Evolutionary conservation across 2,329 filamentous ascomycete species (phyloP), one percentile per base, ranked within the genome.

Genomic region (Cercospora sp.): DNA sequence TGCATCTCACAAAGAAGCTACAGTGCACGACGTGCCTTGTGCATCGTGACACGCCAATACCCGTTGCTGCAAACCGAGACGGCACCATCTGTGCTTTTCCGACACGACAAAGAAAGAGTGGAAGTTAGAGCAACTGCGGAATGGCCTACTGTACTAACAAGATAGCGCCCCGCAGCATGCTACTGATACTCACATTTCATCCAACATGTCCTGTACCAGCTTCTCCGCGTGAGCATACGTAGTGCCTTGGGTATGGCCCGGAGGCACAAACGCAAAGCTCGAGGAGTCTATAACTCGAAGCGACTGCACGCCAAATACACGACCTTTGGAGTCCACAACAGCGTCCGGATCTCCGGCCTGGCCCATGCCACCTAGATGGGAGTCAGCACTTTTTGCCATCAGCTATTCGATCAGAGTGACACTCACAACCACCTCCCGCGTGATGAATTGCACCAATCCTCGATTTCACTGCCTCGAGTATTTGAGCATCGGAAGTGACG

Each of bases 401-500:
- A 26, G 12, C 4, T 3, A 26, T 13, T 26, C 49, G 10, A 26
- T 53, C 49, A 53, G 21, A 5, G 2, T 16, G 49, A 13, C 6
- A 53, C 49, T 26, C 13, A 53, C 49, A 26, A 5, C 49, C 49
- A 53, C 49, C 49, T 24, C 49, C 49, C 49, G 69, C 66, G 53
- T 72, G 71, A 62, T 71, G 69, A 34, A 71, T 70, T 4, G 70
- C 60, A 12, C 51, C 62, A 30, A 70, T 12, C 26, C 67, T 63
- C 26, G 62, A 57, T 45, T 62, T 67, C 28, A 82, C 77, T 13
- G 74, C 68, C 0, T 77, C 67, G n/a, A 83, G 71, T 10, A 86
- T 81, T 65, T 85, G 74, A 26, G 72, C 79, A 67, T 86, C 83
- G 0, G 80, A 81, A 34, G 79, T 70, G 24, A 81, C 71, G 28